Evolutionary conservation across 2,329 filamentous ascomycete species (phyloP).

Genomic region (Cercospora sojina): DNA sequence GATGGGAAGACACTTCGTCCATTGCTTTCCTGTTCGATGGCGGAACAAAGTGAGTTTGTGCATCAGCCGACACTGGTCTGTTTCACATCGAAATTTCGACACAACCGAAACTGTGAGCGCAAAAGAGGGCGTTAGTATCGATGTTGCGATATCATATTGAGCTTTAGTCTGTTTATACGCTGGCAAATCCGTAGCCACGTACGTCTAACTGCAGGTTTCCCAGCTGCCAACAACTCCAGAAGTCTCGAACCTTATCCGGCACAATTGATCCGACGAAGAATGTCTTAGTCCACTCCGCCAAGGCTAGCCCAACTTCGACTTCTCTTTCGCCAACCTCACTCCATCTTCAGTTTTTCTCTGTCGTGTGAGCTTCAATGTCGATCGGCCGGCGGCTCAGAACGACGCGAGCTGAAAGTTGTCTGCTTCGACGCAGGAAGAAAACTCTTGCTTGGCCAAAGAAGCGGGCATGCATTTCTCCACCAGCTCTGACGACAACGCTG

Average conservation of each 20-base stretch:
- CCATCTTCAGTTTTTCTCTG: not conserved
- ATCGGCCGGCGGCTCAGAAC: not conserved
- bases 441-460: not conserved
- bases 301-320: slow-evolving; percentile 1
- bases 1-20: not conserved
- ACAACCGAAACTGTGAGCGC: not conserved
- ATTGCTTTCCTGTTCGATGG: slow-evolving; percentile 1
- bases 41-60: slow-evolving; percentile 1
- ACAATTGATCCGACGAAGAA: slow-evolving; percentile 2
- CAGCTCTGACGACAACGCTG: not conserved
- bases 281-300: not conserved
- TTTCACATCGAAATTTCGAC: not conserved
- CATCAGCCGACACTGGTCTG: not conserved
- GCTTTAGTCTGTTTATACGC: not conserved
- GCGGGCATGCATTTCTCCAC: not conserved
- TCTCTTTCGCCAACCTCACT: not conserved
- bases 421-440: not conserved
- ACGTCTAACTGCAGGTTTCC: not conserved
- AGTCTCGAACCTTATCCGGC: slow-evolving; percentile 2
- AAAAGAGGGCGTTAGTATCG: not conserved
- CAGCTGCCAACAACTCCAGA: not conserved
- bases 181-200: not conserved
- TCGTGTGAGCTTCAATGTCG: not conserved
- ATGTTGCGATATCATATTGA: not conserved
- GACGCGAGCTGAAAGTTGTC: not conserved